Evolutionary conservation across 495 filamentous ascomycete genomes (phyloP).

Genomic region (Penicillium flavigenum): DNA sequence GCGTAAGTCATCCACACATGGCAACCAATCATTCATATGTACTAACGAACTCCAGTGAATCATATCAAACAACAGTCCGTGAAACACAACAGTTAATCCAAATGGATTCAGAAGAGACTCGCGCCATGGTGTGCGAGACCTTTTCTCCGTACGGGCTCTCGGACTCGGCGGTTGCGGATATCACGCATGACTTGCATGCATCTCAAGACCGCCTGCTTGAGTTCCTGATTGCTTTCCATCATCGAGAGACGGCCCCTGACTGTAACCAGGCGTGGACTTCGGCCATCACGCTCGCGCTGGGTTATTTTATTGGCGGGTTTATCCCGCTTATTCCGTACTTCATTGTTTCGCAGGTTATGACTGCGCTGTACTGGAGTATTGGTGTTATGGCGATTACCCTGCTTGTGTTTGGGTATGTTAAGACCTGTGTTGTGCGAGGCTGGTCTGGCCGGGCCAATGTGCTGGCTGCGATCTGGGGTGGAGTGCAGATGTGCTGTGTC

Average conservation of each 20-base stretch:
- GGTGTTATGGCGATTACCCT: conserved; percentile 65
- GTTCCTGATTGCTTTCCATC: conserved; percentile 56
- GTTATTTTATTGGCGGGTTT: conserved; percentile 72
- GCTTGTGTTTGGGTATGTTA: conserved; percentile 68
- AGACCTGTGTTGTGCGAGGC: conserved; percentile 56
- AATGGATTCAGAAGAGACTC: conserved; percentile 39
- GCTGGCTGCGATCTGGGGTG: conserved; percentile 45
- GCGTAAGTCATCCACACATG: conserved; percentile 43
- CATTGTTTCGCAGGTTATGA: conserved; percentile 53
- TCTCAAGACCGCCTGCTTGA: conserved; percentile 51
- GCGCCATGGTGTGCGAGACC: conserved; percentile 45
- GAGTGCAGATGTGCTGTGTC: conserved; percentile 63
- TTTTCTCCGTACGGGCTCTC: conserved; percentile 54
- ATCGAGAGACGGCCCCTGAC: conserved; percentile 51
- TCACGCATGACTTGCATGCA: conserved; percentile 47
- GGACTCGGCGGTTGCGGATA: conserved; percentile 36
- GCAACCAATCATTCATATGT: neutral
- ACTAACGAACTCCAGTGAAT: conserved; percentile 36
- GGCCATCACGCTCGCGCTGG: conserved; percentile 61
- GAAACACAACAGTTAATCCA: conserved; percentile 44
- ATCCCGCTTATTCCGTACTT: conserved; percentile 75
- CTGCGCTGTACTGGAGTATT: conserved; percentile 67
- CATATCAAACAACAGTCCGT: conserved; percentile 47
- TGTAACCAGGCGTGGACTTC: conserved; percentile 57
- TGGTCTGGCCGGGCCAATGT: conserved; percentile 42